A percentile compares a stretch with the other conserved stretches of the same genome.
phyloP scores from a whole-genome alignment of 2,329 filamentous ascomycete genomes.

The Colletotrichum graminicola region DNA sequence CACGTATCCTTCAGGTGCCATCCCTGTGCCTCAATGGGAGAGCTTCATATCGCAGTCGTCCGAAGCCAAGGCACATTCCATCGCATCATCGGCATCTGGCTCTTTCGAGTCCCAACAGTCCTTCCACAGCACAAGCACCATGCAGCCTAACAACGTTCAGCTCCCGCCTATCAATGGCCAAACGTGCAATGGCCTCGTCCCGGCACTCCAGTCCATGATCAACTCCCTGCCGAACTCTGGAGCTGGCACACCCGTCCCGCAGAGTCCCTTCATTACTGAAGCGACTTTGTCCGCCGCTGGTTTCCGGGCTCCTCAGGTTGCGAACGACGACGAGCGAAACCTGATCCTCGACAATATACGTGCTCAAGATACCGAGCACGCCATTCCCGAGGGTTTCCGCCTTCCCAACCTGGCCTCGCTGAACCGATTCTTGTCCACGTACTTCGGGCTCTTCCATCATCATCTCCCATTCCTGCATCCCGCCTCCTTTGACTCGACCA shows the following conservation, averaged over 20 bases:
- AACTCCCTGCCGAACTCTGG: conserved; percentile 77
- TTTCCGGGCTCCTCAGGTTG: conserved; percentile 82
- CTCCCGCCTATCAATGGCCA: conserved; percentile 78
- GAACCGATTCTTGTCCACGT: conserved; percentile 94
- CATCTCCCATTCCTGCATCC: conserved; percentile 96
- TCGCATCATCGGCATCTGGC: conserved; percentile 72
- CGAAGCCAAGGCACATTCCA: conserved; percentile 82
- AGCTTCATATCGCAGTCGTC: conserved; percentile 80
- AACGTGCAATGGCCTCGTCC: conserved; percentile 69
- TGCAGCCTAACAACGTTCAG: conserved; percentile 68
- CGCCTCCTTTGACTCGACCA: conserved; percentile 85
- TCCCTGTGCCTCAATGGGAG: conserved; percentile 91
- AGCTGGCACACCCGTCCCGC: conserved; percentile 77
- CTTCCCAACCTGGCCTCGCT: conserved; percentile 83
- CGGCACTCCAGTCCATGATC: conserved; percentile 78
- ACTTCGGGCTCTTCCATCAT: conserved; percentile 97
- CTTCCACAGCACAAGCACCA: conserved; percentile 69
- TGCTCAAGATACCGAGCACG: conserved; percentile 81
- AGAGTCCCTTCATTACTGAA: conserved; percentile 78
- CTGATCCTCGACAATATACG: conserved; percentile 89
- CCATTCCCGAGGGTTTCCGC: conserved; percentile 89
- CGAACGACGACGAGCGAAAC: conserved; percentile 86
- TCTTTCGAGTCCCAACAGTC: conserved; percentile 77
- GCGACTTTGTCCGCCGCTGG: conserved; percentile 66
- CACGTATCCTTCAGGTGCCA: conserved; percentile 81